Evolutionary conservation across 1,284 basidiomycete genomes (phyloP), one percentile per base, ranked within the genome.

Genomic region (Neotropicomus parvogracilis): DNA sequence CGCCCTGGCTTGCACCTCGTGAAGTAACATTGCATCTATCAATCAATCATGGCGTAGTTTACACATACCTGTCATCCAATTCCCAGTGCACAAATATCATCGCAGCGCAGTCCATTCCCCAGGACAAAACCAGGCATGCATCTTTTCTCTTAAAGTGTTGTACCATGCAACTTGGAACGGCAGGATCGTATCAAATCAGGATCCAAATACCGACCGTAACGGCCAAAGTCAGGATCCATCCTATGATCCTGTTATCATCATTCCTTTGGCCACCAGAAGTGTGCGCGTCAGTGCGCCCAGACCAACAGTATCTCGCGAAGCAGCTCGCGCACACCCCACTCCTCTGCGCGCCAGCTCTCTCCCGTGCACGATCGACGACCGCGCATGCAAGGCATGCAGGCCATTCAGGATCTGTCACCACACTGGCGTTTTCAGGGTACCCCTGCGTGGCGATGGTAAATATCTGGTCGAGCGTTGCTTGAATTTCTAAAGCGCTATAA

Each of bases 341-440:
- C 43, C 72, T 54, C 28, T n/a, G 12, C 24, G 60, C 54, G 2
- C 67, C 61, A 17, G 51, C 37, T 33, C 64, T 46, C 9, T 55
- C 56, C 3, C 75, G 58, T 13, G 66, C 63, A 27, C 74, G 66
- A 29, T 77, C 75, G 4, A 72, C 69, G 11, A 74, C 56, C 0
- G 72, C 74, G 39, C 74, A 76, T 19, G 73, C 24, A 31, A 76
- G 48, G 44, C 75, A 76, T 47, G 70, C 67, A 0, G 70, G 65
- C 72, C 73, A 78, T 32, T 72, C 59, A 2, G 60, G 58, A 32
- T 77, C 75, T 9, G 35, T 59, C 5, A 36, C 39, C 19, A 40
- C 32, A 9, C 44, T 54, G 1, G 51, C 12, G 9, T 45, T 28
- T 14, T 50, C 35, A 0, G 65, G 64, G 10, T 61, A 63, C 6